These are phyloP conservation scores for Chiua sp. DNA, from an alignment of 1,284 basidiomycete species.

Conservation along the genomic window DNA sequence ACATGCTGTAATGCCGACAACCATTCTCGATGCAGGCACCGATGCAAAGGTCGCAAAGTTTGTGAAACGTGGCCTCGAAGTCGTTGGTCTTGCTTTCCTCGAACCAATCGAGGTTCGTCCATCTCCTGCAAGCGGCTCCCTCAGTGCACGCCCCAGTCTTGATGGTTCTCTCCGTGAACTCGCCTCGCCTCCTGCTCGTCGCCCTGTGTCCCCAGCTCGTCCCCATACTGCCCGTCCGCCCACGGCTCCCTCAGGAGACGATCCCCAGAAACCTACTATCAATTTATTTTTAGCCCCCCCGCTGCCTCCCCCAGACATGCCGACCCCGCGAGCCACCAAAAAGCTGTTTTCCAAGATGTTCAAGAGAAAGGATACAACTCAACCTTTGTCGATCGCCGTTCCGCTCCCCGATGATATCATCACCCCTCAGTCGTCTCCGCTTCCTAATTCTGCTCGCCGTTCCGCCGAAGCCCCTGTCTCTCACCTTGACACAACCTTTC, in stretches of 20 bases:
- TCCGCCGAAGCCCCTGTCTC: slow-evolving; percentile 17
- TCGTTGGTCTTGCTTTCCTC: slow-evolving; percentile 76
- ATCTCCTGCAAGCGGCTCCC: slow-evolving; percentile 10
- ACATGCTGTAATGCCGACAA: slow-evolving; percentile 93
- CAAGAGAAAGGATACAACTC: slow-evolving; percentile 56
- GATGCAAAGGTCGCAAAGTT: slow-evolving; percentile 96
- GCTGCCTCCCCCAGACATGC: slow-evolving; percentile 30
- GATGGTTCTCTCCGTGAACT: slow-evolving; percentile 32
- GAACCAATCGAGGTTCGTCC: slow-evolving; percentile 86
- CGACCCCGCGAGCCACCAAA: slow-evolving; percentile 46
- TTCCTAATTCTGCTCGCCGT: slow-evolving; percentile 5
- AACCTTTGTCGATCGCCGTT: slow-evolving; percentile 18
- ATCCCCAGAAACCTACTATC: slow-evolving; percentile 16
- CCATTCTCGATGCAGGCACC: slow-evolving; percentile 91
- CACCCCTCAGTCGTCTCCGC: slow-evolving; percentile 23
- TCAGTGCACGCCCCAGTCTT: slow-evolving; percentile 29
- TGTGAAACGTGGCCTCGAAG: slow-evolving; percentile 82
- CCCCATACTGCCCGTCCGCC: slow-evolving; percentile 8
- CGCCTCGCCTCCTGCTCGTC: slow-evolving; percentile 15
- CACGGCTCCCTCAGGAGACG: neutral
- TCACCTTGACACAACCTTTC: slow-evolving; percentile 10
- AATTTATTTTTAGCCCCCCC: slow-evolving; percentile 29
- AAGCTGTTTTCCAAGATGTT: slow-evolving; percentile 79
- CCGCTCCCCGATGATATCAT: slow-evolving; percentile 11
- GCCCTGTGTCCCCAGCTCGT: slow-evolving; percentile 13